Percentiles rank a stretch among this genome's conserved stretches.
These are phyloP conservation scores for Candida pseudoviswanathii DNA, from an alignment of 1,139 yeast species.

Conservation along the genomic window DNA sequence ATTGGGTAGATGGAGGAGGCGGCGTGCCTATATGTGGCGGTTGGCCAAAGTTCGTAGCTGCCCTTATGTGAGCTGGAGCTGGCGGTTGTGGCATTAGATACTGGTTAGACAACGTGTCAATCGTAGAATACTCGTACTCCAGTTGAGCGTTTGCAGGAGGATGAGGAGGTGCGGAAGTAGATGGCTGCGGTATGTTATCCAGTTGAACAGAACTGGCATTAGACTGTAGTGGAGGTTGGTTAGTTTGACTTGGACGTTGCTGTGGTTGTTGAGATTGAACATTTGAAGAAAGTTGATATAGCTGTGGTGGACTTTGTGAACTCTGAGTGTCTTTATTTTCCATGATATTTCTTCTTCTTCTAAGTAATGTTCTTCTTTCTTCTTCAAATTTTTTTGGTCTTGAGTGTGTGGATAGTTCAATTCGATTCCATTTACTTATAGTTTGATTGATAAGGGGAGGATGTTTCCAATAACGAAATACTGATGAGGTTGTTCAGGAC, in stretches of 20 bases:
- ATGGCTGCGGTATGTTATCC: no score
- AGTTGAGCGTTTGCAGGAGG: not conserved
- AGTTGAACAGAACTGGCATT: no score
- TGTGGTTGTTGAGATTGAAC: constrained; percentile 3
- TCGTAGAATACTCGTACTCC: constrained; percentile 3
- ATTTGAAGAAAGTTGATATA: constrained; percentile 1
- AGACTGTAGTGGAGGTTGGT: not conserved
- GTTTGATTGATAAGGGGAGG: not conserved
- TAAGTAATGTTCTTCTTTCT: not conserved
- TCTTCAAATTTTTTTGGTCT: no score
- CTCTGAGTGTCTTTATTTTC: not conserved
- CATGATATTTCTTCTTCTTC: constrained; percentile 1
- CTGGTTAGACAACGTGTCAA: constrained; percentile 1
- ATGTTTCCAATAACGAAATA: not conserved
- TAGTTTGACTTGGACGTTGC: not conserved
- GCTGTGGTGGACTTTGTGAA: not conserved
- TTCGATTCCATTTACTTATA: not conserved
- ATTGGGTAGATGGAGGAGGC: not conserved
- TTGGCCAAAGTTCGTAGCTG: not conserved
- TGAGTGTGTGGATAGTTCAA: not conserved
- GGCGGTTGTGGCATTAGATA: constrained; percentile 1
- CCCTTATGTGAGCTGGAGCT: not conserved
- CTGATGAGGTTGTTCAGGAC: no score
- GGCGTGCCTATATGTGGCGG: not conserved
- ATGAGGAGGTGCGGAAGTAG: no score